phyloP scores from a whole-genome alignment of 1,139 yeast genomes.

The Candida sp. region DNA sequence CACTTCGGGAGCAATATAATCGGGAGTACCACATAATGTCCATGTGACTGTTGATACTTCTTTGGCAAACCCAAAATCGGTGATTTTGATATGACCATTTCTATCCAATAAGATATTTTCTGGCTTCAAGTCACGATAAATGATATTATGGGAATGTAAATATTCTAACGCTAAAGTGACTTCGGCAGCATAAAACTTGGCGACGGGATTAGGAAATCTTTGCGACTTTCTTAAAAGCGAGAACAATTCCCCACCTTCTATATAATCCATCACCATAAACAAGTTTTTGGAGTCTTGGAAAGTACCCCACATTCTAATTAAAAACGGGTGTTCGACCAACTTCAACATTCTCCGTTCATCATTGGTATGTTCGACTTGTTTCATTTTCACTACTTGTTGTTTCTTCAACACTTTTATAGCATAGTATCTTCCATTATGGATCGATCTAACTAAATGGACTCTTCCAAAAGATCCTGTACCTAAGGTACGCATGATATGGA shows the following conservation, averaged over 20 bases:
- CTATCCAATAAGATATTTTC: conserved; percentile 56
- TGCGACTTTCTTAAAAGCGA: conserved; percentile 56
- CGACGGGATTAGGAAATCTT: conserved; percentile 60
- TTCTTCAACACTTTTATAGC: conserved; percentile 60
- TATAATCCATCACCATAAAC: conserved; percentile 62
- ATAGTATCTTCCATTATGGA: conserved; percentile 57
- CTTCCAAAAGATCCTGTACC: conserved; percentile 67
- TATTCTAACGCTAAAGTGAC: conserved; percentile 57
- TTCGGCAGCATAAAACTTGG: conserved; percentile 62
- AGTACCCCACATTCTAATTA: conserved; percentile 65
- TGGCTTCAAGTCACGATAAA: conserved; percentile 60
- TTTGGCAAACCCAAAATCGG: conserved; percentile 63
- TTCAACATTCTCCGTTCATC: conserved; percentile 58
- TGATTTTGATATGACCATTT: conserved; percentile 57
- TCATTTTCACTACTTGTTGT: conserved; percentile 57
- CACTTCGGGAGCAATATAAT: conserved; percentile 63
- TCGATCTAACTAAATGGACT: conserved; percentile 55
- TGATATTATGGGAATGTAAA: conserved; percentile 54
- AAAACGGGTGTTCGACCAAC: conserved; percentile 55
- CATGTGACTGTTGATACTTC: conserved; percentile 58
- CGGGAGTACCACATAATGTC: conserved; percentile 64
- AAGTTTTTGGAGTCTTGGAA: conserved; percentile 55
- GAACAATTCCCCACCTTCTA: conserved; percentile 62
- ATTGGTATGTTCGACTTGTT: conserved; percentile 62
- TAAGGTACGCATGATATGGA: conserved; percentile 51